Conservation (phyloP, 495 filamentous ascomycete genomes). For the Bombardia bombarda region DNA sequence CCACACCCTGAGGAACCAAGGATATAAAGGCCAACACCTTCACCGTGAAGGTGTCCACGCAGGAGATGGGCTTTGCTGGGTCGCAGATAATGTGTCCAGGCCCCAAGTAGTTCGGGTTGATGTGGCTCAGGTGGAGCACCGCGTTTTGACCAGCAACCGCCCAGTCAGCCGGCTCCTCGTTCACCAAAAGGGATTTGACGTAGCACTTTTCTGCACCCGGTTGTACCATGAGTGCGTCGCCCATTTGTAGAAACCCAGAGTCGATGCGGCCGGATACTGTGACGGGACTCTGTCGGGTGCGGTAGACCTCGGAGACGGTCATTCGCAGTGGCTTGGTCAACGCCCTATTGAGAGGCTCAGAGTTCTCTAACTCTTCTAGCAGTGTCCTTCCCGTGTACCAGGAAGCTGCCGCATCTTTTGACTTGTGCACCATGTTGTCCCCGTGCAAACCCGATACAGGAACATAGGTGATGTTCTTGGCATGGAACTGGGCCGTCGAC, state of each 20-base stretch:
- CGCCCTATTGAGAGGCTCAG: conserved; percentile 60
- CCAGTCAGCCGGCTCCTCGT: conserved; percentile 69
- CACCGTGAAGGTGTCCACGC: conserved; percentile 60
- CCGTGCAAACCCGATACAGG: conserved; percentile 85
- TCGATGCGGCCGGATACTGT: conserved; percentile 83
- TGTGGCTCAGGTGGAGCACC: conserved; percentile 73
- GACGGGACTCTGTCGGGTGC: conserved; percentile 66
- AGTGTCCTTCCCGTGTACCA: conserved; percentile 82
- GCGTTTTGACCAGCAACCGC: conserved; percentile 93
- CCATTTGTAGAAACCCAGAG: conserved; percentile 71
- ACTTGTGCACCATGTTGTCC: conserved; percentile 67
- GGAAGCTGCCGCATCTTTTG: conserved; percentile 43
- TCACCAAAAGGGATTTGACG: conserved; percentile 70
- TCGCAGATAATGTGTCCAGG: conserved; percentile 80
- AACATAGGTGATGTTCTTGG: conserved; percentile 73
- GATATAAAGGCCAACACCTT: conserved; percentile 88
- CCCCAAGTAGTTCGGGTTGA: conserved; percentile 73
- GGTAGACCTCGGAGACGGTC: conserved; percentile 64
- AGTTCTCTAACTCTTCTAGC: conserved; percentile 73
- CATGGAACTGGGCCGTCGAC: conserved; percentile 67
- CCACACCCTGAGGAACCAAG: conserved; percentile 78
- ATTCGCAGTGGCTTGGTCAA: conserved; percentile 76
- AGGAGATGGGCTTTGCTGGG: conserved; percentile 55
- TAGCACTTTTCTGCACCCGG: conserved; percentile 71
- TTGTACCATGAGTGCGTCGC: conserved; percentile 70